These are phyloP conservation scores for Coniochaeta ligniaria DNA, from an alignment of 2,329 filamentous ascomycete genomes.

Conservation along the genomic window DNA sequence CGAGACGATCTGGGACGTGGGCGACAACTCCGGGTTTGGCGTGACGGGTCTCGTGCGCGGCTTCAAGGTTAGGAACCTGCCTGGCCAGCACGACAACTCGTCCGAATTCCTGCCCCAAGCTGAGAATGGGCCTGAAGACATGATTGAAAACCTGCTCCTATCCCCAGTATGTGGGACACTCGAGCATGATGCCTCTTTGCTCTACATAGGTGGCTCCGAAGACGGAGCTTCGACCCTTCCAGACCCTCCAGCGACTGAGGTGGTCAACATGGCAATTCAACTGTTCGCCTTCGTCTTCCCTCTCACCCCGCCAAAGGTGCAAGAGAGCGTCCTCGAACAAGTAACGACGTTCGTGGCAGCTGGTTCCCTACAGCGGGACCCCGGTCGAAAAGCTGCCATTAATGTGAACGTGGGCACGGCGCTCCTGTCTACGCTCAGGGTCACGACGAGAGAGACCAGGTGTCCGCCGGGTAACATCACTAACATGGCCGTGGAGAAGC, in stretches of 20 bases:
- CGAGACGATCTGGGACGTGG: slow-evolving; percentile 90
- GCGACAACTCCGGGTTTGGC: slow-evolving; percentile 91
- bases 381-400: slow-evolving; percentile 83
- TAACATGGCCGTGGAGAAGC: slow-evolving; percentile 68
- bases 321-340: slow-evolving; percentile 93
- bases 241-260: slow-evolving; percentile 83
- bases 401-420: slow-evolving; percentile 84
- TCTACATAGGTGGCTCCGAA: slow-evolving; percentile 56
- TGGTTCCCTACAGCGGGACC: slow-evolving; percentile 72
- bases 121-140: slow-evolving; percentile 53
- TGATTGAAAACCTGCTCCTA: slow-evolving; percentile 53
- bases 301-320: slow-evolving; percentile 81
- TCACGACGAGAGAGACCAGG: slow-evolving; percentile 73
- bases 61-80: slow-evolving; percentile 63
- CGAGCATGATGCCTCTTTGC: slow-evolving; percentile 79
- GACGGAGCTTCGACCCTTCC: slow-evolving; percentile 43
- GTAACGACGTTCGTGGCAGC: slow-evolving; percentile 84
- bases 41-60: slow-evolving; percentile 79
- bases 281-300: slow-evolving; percentile 89
- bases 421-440: slow-evolving; percentile 71
- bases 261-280: slow-evolving; percentile 89
- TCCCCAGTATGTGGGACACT: slow-evolving; percentile 75
- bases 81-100: slow-evolving; percentile 57
- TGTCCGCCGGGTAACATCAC: slow-evolving; percentile 67
- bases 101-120: slow-evolving; percentile 36